Conservation (phyloP, 2,329 filamentous ascomycete species). For the Ophiostoma triangulosporum region DNA sequence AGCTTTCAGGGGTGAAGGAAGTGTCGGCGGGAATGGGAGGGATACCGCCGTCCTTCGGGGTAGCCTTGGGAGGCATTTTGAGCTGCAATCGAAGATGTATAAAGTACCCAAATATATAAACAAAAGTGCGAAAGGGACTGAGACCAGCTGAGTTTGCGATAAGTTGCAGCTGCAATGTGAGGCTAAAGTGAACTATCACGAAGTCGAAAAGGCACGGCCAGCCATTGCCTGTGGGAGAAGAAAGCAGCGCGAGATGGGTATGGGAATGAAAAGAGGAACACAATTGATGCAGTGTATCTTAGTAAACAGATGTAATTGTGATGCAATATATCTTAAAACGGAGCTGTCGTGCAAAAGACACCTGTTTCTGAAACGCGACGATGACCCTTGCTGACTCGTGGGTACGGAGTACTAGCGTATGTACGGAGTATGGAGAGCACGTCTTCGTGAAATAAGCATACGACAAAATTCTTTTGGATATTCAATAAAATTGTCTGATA, state of each 20-base stretch:
- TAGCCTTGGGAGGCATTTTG: neutral
- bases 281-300: neutral
- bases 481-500: too few relatives aligned
- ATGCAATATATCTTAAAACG: neutral
- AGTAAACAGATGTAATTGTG: neutral
- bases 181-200: conserved; percentile 1
- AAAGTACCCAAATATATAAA: neutral
- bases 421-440: too few relatives aligned
- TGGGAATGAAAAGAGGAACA: neutral
- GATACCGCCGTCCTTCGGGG: neutral
- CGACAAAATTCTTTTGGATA: neutral
- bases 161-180: neutral
- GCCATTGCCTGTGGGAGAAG: conserved; percentile 4
- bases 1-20: conserved; percentile 35
- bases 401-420: too few relatives aligned
- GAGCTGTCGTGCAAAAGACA: neutral
- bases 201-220: conserved; percentile 7
- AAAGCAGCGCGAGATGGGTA: neutral
- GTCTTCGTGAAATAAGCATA: neutral
- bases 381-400: too few relatives aligned
- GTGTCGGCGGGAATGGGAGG: conserved; percentile 19
- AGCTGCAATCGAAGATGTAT: neutral
- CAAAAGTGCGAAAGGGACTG: neutral
- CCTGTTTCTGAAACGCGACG: neutral
- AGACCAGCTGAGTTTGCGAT: neutral